Conservation (phyloP, 768 basidiomycete species). For the Podaxis sp. region DNA sequence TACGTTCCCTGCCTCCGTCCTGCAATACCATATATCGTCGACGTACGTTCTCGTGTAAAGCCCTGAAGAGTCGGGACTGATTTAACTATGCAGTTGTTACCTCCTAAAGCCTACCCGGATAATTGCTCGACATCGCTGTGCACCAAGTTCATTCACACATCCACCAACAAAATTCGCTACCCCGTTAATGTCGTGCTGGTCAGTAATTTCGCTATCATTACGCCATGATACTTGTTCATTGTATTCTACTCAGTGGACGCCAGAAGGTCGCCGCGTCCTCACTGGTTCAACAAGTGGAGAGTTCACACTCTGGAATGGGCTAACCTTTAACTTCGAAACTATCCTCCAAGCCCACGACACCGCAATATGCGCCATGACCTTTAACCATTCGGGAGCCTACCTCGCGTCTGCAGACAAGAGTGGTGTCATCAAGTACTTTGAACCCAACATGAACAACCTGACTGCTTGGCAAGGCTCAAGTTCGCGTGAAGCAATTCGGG, state of each 20-base stretch:
- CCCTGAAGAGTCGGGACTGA: slow-evolving; percentile 13
- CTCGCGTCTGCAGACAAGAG: slow-evolving; percentile 90
- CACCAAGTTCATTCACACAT: slow-evolving; percentile 96
- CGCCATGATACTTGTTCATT: background rate
- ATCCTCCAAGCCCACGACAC: slow-evolving; percentile 99
- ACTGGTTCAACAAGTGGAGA: slow-evolving; percentile 97
- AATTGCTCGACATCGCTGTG: slow-evolving; percentile 93
- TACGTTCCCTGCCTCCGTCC: slow-evolving; percentile 79
- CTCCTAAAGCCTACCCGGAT: slow-evolving; percentile 86
- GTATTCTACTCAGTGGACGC: slow-evolving; percentile 77
- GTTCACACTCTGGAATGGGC: slow-evolving; percentile 98
- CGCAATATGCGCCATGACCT: slow-evolving; percentile 84
- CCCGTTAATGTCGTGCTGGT: slow-evolving; percentile 95
- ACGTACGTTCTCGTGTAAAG: slow-evolving; percentile 50
- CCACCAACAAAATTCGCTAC: slow-evolving; percentile 97
- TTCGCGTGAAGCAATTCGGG: slow-evolving; percentile 87
- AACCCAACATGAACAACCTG: slow-evolving; percentile 98
- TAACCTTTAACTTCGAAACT: slow-evolving; percentile 99
- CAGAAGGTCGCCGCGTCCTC: slow-evolving; percentile 87
- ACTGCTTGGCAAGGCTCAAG: slow-evolving; percentile 87
- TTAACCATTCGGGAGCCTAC: slow-evolving; percentile 91
- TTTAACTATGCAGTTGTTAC: slow-evolving; percentile 63
- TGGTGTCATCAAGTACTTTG: slow-evolving; percentile 97
- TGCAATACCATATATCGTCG: slow-evolving; percentile 82
- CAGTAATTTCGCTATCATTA: slow-evolving; percentile 27